phyloP scores from a whole-genome alignment of 306 rosid species.

The Pyrus pyrifolia region DNA sequence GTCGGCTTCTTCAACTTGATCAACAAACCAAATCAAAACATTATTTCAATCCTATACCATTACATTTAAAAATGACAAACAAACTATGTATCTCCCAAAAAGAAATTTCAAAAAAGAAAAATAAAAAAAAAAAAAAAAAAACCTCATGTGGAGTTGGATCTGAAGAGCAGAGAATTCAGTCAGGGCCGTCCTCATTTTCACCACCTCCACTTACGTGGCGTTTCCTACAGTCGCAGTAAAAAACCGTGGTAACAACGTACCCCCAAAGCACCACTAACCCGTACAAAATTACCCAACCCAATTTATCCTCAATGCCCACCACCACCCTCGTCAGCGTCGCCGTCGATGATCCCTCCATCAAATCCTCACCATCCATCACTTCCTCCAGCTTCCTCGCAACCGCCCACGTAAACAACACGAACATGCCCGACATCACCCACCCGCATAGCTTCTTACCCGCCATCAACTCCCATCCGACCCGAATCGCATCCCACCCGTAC shows the following conservation, averaged over 20 bases:
- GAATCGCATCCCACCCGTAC: slow-evolving; percentile 57
- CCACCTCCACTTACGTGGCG: slow-evolving; percentile 22
- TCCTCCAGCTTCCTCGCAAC: slow-evolving; percentile 32
- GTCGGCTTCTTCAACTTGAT: background rate
- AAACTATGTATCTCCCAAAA: background rate
- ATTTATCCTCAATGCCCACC: slow-evolving; percentile 22
- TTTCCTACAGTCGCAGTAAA: slow-evolving; percentile 59
- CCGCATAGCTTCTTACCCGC: slow-evolving; percentile 41
- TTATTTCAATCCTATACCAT: background rate
- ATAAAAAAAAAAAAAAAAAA: no score
- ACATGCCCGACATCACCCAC: slow-evolving; percentile 47
- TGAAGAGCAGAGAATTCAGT: background rate
- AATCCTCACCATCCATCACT: slow-evolving; percentile 39
- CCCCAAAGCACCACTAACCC: slow-evolving; percentile 49
- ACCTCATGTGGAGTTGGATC: no score
- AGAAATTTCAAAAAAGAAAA: background rate
- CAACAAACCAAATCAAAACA: background rate
- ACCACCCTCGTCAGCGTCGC: slow-evolving; percentile 3
- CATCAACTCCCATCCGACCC: slow-evolving; percentile 44
- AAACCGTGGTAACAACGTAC: slow-evolving; percentile 48
- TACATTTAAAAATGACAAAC: background rate
- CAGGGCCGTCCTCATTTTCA: slow-evolving; percentile 2
- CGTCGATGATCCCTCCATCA: slow-evolving; percentile 1
- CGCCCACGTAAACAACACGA: slow-evolving; percentile 24
- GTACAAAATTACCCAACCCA: slow-evolving; percentile 37